phyloP scores from a whole-genome alignment of 306 rosid genomes.

The Rosa lucieae region DNA sequence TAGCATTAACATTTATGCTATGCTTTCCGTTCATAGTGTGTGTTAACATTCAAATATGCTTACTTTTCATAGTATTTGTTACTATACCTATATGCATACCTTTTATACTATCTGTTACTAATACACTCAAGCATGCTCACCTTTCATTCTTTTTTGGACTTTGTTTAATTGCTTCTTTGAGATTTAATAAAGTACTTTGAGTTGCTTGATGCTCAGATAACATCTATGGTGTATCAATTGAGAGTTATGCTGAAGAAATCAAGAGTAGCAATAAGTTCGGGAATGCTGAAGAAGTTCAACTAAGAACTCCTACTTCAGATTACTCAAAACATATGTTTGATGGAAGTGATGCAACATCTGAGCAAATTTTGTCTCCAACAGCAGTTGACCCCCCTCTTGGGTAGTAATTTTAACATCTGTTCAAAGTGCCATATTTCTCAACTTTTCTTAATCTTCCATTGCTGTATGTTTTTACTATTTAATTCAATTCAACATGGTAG shows the following conservation, averaged over 20 bases:
- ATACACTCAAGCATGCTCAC: not conserved
- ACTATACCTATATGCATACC: not conserved
- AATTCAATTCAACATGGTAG: not conserved
- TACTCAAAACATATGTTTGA: constrained; percentile 23
- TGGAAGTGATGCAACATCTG: constrained; percentile 37
- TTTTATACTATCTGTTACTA: not conserved
- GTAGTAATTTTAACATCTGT: constrained; percentile 39
- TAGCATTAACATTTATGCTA: not conserved
- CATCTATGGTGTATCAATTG: constrained; percentile 31
- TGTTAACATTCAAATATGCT: not conserved
- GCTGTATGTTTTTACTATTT: not conserved
- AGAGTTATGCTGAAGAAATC: constrained; percentile 37
- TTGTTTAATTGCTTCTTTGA: constrained; percentile 19
- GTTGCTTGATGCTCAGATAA: constrained; percentile 46
- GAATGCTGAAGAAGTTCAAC: constrained; percentile 33
- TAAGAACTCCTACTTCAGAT: constrained; percentile 16
- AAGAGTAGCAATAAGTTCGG: constrained; percentile 31
- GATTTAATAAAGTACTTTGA: constrained; percentile 28
- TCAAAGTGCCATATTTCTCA: constrained; percentile 1
- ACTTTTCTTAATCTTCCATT: not conserved
- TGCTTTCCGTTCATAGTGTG: not conserved
- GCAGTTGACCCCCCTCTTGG: constrained; percentile 29
- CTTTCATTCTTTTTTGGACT: not conserved
- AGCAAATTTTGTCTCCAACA: constrained; percentile 33
- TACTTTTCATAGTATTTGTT: not conserved